Evolutionary conservation across 805 yeast genomes (phyloP).

Genomic region (Zygotorulaspora chibaensis): DNA sequence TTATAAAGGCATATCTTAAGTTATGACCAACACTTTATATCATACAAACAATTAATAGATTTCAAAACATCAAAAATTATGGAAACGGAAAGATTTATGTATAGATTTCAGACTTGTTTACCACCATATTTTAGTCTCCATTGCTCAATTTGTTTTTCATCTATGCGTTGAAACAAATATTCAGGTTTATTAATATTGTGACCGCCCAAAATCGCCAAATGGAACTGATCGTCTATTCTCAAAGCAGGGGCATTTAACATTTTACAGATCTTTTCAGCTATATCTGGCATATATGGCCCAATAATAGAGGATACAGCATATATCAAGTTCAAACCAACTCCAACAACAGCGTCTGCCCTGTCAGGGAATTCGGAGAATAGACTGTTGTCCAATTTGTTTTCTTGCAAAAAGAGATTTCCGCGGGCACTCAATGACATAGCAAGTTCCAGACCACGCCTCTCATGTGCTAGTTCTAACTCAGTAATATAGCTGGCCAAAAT

Average conservation of each 20-base stretch:
- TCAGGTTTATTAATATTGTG: constrained; percentile 89
- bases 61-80: not conserved
- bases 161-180: constrained; percentile 88
- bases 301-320: constrained; percentile 80
- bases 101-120: constrained; percentile 39
- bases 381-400: constrained; percentile 87
- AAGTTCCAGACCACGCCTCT: constrained; percentile 84
- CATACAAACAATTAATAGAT: constrained; percentile 1
- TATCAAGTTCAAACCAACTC: constrained; percentile 82
- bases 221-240: constrained; percentile 71
- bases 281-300: constrained; percentile 88
- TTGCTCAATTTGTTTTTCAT: constrained; percentile 77
- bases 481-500: constrained; percentile 58
- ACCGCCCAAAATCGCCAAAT: constrained; percentile 64
- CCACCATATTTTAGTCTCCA: constrained; percentile 91
- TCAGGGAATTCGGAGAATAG: constrained; percentile 71
- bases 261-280: constrained; percentile 61
- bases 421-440: constrained; percentile 90
- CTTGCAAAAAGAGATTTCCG: constrained; percentile 95
- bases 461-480: constrained; percentile 72
- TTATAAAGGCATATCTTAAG: too few relatives aligned
- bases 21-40: constrained; percentile 1
- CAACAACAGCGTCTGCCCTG: constrained; percentile 86
- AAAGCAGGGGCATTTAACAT: constrained; percentile 81
- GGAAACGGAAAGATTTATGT: not conserved